Base-by-base conservation (phyloP, 768 basidiomycete genomes). In the Dioszegia aurantiaca region DNA sequence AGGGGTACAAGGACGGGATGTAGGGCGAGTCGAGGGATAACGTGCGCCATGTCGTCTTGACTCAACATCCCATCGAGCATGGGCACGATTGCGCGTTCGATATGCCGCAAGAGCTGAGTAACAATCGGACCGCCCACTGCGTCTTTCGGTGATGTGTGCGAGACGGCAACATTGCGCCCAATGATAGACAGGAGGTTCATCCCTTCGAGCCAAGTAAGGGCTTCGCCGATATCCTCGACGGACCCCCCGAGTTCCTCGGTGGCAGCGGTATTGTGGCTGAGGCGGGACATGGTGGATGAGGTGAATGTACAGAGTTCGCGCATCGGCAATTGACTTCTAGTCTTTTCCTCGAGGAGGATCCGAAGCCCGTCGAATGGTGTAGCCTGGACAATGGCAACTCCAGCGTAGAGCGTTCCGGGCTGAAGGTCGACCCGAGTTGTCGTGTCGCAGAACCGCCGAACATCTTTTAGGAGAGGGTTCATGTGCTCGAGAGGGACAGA, bases 361-460 rank as follows among this genome's bases (percentile, higher is more conserved):
- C 68, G 65, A 10, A 78, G 64, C 17, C 76, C 77, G 33, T 76
- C 75, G 55, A 77, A 76, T 3, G 77, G 75, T 0, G 76, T 72
- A 11, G 77, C 72, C 51, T 77, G 77, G 17, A 75, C 70, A 46
- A 77, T 67, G 2, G 69, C 71, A 1, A 75, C 69, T 4, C 73
- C 69, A 21, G 69, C 69, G 57, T 78, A 77, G 9, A 78, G 55
- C 17, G 63, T 65, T 2, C 68, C 73, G 16, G 72, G 69, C 43
- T 67, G 65, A 27, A 70, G 55, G 0, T 55, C 40, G 3, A 62
- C 45, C 4, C 59, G 62, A 41, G 68, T 55, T 17, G 72, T 73
- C 16, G 62, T 55, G 33, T 71, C 69, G 43, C 69, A 69, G 52
- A 72, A 78, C 2, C 56, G 43, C 28, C 61, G 58, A 30, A 76